Conservation (phyloP, 768 basidiomycete genomes). For the Tremella mesenterica region DNA sequence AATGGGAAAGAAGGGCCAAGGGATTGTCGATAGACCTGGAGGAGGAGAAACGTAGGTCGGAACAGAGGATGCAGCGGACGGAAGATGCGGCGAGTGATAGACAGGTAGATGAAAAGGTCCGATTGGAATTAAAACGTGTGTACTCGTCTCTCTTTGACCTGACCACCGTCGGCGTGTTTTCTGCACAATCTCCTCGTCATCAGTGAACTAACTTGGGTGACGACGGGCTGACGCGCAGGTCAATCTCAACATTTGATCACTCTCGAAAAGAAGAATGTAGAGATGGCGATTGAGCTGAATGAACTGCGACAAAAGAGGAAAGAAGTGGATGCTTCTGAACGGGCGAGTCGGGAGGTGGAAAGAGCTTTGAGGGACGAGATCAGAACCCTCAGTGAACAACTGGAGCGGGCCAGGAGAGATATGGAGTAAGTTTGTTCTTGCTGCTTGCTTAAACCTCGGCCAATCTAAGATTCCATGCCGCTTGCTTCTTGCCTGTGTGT, state of each 20-base stretch:
- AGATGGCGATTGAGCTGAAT: conserved; percentile 24
- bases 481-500: too few relatives aligned
- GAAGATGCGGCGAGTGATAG: conserved; percentile 13
- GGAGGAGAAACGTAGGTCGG: conserved; percentile 28
- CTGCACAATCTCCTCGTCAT: too few relatives aligned
- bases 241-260: conserved; percentile 27
- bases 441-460: not conserved
- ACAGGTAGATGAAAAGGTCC: conserved; percentile 18
- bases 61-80: conserved; percentile 11
- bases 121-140: conserved; percentile 33
- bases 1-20: conserved; percentile 25
- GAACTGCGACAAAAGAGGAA: conserved; percentile 37
- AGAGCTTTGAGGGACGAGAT: conserved; percentile 30
- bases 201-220: not conserved
- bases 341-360: conserved; percentile 21
- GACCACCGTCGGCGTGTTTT: not conserved
- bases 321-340: conserved; percentile 27
- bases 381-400: conserved; percentile 27
- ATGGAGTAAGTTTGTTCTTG: conserved; percentile 33
- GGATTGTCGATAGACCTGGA: conserved; percentile 31
- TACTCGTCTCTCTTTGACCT: not conserved
- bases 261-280: conserved; percentile 21
- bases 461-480: not conserved
- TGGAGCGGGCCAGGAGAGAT: conserved; percentile 36
- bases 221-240: conserved; percentile 10